A percentile compares a stretch with the other conserved stretches of the same genome.
These are phyloP conservation scores for Talaromyces adpressus DNA, from an alignment of 495 filamentous ascomycete genomes.

Conservation along the genomic window DNA sequence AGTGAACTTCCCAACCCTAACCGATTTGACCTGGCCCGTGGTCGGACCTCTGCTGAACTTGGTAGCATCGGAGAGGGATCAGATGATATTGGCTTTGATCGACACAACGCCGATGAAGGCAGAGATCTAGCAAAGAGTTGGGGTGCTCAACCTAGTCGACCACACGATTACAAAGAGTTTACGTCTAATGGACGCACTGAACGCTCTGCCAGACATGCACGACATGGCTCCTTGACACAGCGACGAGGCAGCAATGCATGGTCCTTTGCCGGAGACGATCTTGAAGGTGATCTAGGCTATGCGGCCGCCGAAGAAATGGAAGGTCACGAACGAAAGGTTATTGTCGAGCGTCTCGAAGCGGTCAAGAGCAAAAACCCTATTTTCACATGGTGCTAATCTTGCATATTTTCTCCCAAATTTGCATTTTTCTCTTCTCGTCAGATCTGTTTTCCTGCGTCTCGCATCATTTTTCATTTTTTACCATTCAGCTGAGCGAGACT, in stretches of 20 bases:
- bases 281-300: slow-evolving; percentile 89
- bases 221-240: slow-evolving; percentile 36
- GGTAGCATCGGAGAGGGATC: slow-evolving; percentile 25
- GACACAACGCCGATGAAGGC: slow-evolving; percentile 18
- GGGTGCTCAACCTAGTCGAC: slow-evolving; percentile 29
- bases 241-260: slow-evolving; percentile 22
- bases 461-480: neutral
- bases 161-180: slow-evolving; percentile 11
- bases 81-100: slow-evolving; percentile 27
- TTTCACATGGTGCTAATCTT: slow-evolving; percentile 87
- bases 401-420: neutral
- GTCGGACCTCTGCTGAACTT: slow-evolving; percentile 41
- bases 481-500: neutral
- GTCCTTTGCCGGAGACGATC: slow-evolving; percentile 61
- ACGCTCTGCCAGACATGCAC: slow-evolving; percentile 23
- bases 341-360: slow-evolving; percentile 90
- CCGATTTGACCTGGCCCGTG: slow-evolving; percentile 70
- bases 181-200: slow-evolving; percentile 20
- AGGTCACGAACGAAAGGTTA: slow-evolving; percentile 81
- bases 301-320: slow-evolving; percentile 92
- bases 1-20: slow-evolving; percentile 73
- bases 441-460: neutral
- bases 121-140: slow-evolving; percentile 32
- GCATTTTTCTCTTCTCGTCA: neutral
- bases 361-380: slow-evolving; percentile 94